phyloP scores from a whole-genome alignment of 202 grass and related monocot species.

The Setaria viridis region DNA sequence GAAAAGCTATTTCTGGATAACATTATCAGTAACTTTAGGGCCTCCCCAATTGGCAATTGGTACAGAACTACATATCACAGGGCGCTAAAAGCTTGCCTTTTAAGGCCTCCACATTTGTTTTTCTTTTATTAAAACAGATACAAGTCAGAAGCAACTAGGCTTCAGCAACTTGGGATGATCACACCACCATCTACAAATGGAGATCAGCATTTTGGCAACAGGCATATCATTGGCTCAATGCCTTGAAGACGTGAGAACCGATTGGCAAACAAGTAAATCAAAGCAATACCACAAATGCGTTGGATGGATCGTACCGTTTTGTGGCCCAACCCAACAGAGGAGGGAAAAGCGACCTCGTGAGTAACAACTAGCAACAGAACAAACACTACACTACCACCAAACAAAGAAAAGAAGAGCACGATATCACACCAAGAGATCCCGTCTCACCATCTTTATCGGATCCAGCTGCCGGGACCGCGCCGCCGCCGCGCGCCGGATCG shows the following conservation, averaged over 20 bases:
- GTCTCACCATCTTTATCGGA: conserved; percentile 57
- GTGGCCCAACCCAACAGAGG: conserved; percentile 2
- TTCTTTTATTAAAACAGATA: conserved; percentile 20
- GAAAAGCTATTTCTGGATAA: conserved; percentile 32
- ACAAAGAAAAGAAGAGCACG: conserved; percentile 9
- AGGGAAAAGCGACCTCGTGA: not conserved
- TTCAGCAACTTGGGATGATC: conserved; percentile 4
- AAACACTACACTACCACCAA: conserved; percentile 23
- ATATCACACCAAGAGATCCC: conserved; percentile 18
- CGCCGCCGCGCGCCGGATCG: conserved; percentile 38
- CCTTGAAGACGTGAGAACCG: not conserved
- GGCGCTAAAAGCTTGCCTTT: conserved; percentile 7
- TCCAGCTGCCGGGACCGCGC: conserved; percentile 11
- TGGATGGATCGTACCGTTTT: conserved; percentile 12
- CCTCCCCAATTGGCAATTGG: not conserved
- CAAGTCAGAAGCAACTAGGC: not conserved
- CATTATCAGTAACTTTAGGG: conserved; percentile 29
- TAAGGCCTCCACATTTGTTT: conserved; percentile 12
- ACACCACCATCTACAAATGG: not conserved
- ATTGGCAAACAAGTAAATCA: not conserved
- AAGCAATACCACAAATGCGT: conserved; percentile 15
- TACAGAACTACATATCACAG: conserved; percentile 2
- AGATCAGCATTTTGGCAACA: conserved; percentile 20
- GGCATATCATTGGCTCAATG: not conserved
- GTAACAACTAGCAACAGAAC: conserved; percentile 10